phyloP scores from a whole-genome alignment of 2,329 filamentous ascomycete genomes.

The Emergomyces orientalis region DNA sequence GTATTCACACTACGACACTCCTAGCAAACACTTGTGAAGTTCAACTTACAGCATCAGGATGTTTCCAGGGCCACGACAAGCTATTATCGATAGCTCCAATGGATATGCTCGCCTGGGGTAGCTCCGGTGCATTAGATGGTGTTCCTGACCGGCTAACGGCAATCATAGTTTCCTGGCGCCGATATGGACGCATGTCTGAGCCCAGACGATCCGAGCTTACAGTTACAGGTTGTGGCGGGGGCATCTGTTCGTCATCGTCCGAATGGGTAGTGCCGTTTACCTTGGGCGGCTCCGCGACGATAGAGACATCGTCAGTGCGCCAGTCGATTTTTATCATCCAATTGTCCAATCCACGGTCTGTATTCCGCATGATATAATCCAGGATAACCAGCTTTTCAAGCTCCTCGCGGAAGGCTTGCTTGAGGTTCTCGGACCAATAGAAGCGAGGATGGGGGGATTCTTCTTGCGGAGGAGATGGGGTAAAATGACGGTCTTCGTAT shows the following conservation, averaged over 20 bases:
- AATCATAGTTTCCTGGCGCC: slow-evolving; percentile 74
- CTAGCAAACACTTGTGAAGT: not conserved
- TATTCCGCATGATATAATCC: slow-evolving; percentile 99
- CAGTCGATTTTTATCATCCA: slow-evolving; percentile 99
- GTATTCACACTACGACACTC: slow-evolving; percentile 11
- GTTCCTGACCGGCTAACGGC: slow-evolving; percentile 52
- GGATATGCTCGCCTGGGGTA: slow-evolving; percentile 52
- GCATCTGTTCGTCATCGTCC: slow-evolving; percentile 42
- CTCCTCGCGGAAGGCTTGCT: slow-evolving; percentile 88
- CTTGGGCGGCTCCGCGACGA: slow-evolving; percentile 75
- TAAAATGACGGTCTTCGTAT: slow-evolving; percentile 38
- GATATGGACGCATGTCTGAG: slow-evolving; percentile 50
- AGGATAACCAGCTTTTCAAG: slow-evolving; percentile 94
- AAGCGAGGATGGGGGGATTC: slow-evolving; percentile 47
- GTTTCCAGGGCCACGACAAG: slow-evolving; percentile 97
- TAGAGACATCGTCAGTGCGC: slow-evolving; percentile 69
- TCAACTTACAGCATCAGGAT: slow-evolving; percentile 68
- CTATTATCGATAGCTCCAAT: slow-evolving; percentile 97
- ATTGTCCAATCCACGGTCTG: slow-evolving; percentile 90
- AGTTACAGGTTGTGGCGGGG: slow-evolving; percentile 52
- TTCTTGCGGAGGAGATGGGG: slow-evolving; percentile 34
- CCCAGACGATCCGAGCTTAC: slow-evolving; percentile 36
- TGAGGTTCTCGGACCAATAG: slow-evolving; percentile 77
- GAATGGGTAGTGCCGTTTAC: slow-evolving; percentile 41
- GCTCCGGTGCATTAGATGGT: slow-evolving; percentile 37